Base-by-base conservation (phyloP, 2,329 filamentous ascomycete genomes). In the Penicillium sp. region DNA sequence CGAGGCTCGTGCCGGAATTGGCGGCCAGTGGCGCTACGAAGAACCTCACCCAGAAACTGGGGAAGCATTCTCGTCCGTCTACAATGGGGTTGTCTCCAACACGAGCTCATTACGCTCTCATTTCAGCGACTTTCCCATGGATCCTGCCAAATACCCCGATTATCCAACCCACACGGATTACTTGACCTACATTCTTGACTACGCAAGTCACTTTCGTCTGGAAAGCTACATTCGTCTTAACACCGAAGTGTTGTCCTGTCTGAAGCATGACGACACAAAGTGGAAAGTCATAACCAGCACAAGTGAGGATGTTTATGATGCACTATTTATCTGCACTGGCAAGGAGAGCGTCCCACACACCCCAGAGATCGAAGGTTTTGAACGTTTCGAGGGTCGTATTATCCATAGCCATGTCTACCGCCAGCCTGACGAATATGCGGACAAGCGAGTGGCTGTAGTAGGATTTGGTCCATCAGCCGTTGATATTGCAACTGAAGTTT, bases 111-210 rank as follows among this genome's bases (percentile, higher is more conserved):
- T 73, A 50, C 71, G 71, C 1, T 66, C 72, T n/a, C 64, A 64
- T 49, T 73, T 73, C 60, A 72, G 66, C 40, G 72, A 76, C 58
- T 76, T 75, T 57, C 74, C 72, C 3, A 63, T 75, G 20, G 73
- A 77, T 55, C 71, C 71, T 9, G 66, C 67, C 9, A 63, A 68
- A 38, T 74, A 75, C 55, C 63, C 68, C 0, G 68, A 73, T 55
- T 75, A 69, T 57, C 71, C 75, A 54, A 65, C 66, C 35, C 72
- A 76, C 62, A 56, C 60, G 48, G 59, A 66, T 33, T 67, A 74
- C 45, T 61, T 71, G 57, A 63, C 61, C 54, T 75, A 75, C 54
- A 63, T 74, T 30, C 57, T 70, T 24, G 69, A 73, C 38, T 75
- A 74, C 57, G 73, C 69, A 3, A 65, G 66, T 14, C 68, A 71